Base-by-base conservation (phyloP, 352 stramenopile species). In the Globisporangium barbulae region DNA sequence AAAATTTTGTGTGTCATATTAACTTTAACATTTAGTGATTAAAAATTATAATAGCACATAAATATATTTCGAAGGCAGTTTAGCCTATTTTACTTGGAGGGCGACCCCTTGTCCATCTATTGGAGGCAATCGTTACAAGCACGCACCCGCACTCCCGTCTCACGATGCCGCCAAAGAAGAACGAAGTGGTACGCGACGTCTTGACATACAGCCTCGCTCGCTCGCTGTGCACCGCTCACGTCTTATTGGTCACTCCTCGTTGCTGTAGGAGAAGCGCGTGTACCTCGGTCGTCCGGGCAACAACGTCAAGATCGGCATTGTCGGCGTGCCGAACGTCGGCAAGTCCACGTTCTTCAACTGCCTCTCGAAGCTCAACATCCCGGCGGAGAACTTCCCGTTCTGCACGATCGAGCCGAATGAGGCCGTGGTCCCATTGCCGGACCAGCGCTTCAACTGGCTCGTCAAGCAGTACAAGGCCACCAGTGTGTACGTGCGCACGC, bases 311-410 rank as follows among this genome's bases (percentile, higher is more conserved):
- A 99, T 98, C 63, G 97, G 97, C 49, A 99, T 99, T 62, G 97
- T 99, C 56, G 97, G 97, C 44, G 76, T 99, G n/a, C 98, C 98
- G 19, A 99, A 99, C 81, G 98, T 99, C 33, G 98, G 98, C 71
- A 99, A 99, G 81, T 98, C 85, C 28, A 99, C 97, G 22, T 93
- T 99, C 50, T 99, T 99, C 86, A 99, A 99, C 89, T 97, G 96
- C 35, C 70, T 99, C 64, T 97, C 90, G 30, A 97, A 97, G 81
- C 79, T 96, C 53, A 94, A 97, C 69, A 97, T 97, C 59, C 79
- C 90, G 3, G 84, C 88, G 42, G 90, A 97, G 73, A 97, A 97
- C 85, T 97, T 94, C 72, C 95, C 96, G 45, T 99, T 99, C 75
- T 99, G 97, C 77, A 99, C 97, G 53, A 99, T 99, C 73, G 98